Evolutionary conservation across 768 basidiomycete species (phyloP).

Genomic region (Pholiota molesta): DNA sequence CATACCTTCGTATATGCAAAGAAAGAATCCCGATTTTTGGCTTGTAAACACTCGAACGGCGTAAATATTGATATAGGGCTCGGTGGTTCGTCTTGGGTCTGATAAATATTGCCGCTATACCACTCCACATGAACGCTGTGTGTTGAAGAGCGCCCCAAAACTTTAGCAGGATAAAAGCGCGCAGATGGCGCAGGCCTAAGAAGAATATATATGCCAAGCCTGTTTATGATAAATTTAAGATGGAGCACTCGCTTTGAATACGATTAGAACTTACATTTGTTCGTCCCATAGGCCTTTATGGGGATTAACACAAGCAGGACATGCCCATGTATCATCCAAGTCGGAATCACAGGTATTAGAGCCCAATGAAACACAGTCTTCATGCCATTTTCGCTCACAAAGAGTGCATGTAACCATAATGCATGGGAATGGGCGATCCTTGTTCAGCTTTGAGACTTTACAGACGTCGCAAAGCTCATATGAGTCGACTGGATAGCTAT

Average conservation of each 20-base stretch:
- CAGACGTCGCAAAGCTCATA: not conserved
- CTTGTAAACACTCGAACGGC: not conserved
- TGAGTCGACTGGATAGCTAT: not conserved
- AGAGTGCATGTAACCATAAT: not conserved
- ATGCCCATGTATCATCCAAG: not conserved
- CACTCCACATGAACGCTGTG: not conserved
- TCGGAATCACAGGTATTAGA: not conserved
- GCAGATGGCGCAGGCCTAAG: not conserved
- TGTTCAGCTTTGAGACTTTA: not conserved
- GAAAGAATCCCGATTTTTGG: not conserved
- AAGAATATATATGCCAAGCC: not conserved
- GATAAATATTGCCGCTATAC: slow-evolving; percentile 2
- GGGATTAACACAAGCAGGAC: slow-evolving; percentile 5
- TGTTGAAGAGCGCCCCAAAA: not conserved
- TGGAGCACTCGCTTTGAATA: not conserved
- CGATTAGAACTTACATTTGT: not conserved
- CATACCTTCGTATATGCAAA: not conserved
- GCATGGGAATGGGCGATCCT: not conserved
- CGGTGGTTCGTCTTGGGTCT: not conserved
- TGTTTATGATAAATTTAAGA: not conserved
- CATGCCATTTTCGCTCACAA: slow-evolving; percentile 2
- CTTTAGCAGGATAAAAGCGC: slow-evolving; percentile 2
- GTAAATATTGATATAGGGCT: not conserved
- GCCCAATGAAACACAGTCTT: not conserved
- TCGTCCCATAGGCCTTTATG: not conserved